Percentiles rank a stretch among this genome's conserved stretches.
Conservation (phyloP, 225 moss, liverwort and hornwort species). For the Sphagnum tenellum region DNA sequence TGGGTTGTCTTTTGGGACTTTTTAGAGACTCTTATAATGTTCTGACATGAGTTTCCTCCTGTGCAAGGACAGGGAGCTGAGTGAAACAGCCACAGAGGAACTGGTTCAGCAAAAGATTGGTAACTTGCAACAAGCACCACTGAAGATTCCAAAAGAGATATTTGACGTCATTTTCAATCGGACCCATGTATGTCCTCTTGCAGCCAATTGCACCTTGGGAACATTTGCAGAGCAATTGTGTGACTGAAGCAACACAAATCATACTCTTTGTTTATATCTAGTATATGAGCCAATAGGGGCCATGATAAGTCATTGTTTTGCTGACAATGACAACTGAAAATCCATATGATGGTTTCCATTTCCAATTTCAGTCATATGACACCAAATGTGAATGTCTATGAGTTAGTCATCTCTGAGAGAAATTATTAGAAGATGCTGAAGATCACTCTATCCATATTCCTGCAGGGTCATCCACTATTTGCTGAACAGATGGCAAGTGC, state of each 20-base stretch:
- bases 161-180: constrained; percentile 30
- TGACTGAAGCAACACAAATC: neutral
- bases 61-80: constrained; percentile 20
- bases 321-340: no score
- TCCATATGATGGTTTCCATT: no score
- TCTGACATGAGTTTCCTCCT: no score
- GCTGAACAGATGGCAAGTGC: constrained; percentile 48
- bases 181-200: constrained; percentile 23
- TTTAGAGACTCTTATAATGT: no score
- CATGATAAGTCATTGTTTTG: no score
- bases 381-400: no score
- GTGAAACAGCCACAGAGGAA: constrained; percentile 22
- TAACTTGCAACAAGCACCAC: constrained; percentile 6
- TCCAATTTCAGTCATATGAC: no score
- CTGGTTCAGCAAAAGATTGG: constrained; percentile 26
- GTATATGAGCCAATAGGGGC: no score
- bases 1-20: no score
- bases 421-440: no score
- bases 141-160: constrained; percentile 22
- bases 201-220: neutral
- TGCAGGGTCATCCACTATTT: constrained; percentile 46
- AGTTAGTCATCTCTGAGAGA: no score
- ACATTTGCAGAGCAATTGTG: neutral
- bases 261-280: neutral
- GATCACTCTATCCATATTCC: neutral